These are phyloP conservation scores for Alternaria gansuensis DNA, from an alignment of 2,329 filamentous ascomycete genomes.

Conservation along the genomic window DNA sequence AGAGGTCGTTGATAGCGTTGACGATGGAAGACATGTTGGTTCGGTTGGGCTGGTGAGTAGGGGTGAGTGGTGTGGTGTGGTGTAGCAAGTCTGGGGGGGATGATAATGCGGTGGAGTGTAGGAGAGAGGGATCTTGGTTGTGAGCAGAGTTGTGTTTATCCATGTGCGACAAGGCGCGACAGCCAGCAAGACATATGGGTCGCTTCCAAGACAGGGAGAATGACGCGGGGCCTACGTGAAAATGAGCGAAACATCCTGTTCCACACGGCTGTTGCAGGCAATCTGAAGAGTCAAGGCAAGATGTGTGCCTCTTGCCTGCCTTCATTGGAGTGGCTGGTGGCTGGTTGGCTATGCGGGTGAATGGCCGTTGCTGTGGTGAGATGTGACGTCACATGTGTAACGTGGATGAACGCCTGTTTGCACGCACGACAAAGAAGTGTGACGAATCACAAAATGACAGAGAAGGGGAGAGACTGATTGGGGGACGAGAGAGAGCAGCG, in stretches of 20 bases:
- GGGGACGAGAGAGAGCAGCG: background rate
- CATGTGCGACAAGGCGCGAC: constrained; percentile 18
- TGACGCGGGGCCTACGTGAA: constrained; percentile 38
- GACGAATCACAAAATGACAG: constrained; percentile 2
- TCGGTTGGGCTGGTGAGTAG: background rate
- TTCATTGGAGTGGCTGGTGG: constrained; percentile 7
- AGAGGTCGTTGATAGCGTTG: constrained; percentile 44
- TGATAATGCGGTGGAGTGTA: background rate
- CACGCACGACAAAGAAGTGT: background rate
- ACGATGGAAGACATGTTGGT: constrained; percentile 48
- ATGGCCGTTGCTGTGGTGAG: constrained; percentile 22
- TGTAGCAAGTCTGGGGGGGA: background rate
- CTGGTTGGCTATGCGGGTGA: constrained; percentile 32
- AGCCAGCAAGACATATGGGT: constrained; percentile 10
- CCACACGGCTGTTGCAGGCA: constrained; percentile 18
- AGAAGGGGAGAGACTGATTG: background rate
- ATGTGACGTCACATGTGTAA: constrained; percentile 34
- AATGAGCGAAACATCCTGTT: constrained; percentile 6
- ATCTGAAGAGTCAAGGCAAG: constrained; percentile 4
- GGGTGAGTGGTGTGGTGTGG: constrained; percentile 13
- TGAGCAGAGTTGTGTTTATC: constrained; percentile 8
- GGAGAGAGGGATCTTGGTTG: background rate
- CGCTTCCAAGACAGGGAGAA: constrained; percentile 12
- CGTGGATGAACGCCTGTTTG: constrained; percentile 18
- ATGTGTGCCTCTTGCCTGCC: background rate